Conservation (phyloP, 2,329 filamentous ascomycete species). For the Paracorniculantispora psalliotae region DNA sequence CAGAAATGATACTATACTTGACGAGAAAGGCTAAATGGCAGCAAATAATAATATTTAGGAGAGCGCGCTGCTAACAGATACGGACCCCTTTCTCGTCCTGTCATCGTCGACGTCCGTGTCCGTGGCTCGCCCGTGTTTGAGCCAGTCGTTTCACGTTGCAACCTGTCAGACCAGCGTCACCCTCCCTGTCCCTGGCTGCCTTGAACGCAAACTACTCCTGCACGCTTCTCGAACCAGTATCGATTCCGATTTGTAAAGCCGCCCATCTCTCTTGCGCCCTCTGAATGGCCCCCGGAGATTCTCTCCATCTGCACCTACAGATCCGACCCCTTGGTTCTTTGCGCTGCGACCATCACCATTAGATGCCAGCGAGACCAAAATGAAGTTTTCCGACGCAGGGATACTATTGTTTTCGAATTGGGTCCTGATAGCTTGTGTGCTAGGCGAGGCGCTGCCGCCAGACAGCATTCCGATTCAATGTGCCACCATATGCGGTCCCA, state of each 20-base stretch:
- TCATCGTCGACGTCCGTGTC: neutral
- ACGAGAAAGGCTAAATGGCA: too few species aligned
- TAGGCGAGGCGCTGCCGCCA: conserved; percentile 28
- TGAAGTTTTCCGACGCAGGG: conserved; percentile 23
- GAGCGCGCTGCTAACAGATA: neutral
- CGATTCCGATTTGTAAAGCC: neutral
- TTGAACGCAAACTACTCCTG: neutral
- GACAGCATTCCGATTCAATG: conserved; percentile 35
- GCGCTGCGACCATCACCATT: too few species aligned
- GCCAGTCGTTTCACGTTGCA: conserved; percentile 12
- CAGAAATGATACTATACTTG: neutral
- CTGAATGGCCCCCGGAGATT: neutral
- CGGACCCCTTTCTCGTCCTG: neutral
- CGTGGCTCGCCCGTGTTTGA: conserved; percentile 7
- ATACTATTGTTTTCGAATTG: conserved; percentile 27
- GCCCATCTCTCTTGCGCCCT: neutral
- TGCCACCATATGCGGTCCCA: conserved; percentile 38
- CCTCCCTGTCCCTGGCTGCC: neutral
- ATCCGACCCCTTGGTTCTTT: neutral
- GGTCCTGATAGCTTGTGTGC: conserved; percentile 19
- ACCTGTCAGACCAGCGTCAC: conserved; percentile 9
- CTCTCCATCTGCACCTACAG: neutral
- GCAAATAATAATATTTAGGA: neutral
- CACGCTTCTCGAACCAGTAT: neutral
- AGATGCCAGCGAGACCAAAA: conserved; percentile 19